Conservation (phyloP, 768 basidiomycete genomes). For the Russula dissimulans region DNA sequence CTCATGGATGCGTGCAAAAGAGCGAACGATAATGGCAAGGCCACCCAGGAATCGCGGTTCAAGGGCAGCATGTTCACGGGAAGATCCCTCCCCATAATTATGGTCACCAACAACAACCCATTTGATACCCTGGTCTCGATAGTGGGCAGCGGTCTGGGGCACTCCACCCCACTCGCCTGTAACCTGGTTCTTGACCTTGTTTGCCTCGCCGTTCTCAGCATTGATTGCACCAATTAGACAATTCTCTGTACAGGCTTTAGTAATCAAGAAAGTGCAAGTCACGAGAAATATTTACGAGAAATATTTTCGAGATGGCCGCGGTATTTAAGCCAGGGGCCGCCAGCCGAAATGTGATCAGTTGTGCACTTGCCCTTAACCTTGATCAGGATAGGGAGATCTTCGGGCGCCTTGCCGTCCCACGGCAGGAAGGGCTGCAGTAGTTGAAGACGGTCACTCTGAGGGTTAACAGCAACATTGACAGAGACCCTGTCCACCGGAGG, state of each 20-base stretch:
- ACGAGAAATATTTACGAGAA: conserved; percentile 51
- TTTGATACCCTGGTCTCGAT: conserved; percentile 83
- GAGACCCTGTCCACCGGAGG: conserved; percentile 78
- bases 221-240: conserved; percentile 98
- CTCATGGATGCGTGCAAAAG: conserved; percentile 97
- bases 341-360: conserved; percentile 93
- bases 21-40: conserved; percentile 90
- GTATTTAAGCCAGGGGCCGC: conserved; percentile 99
- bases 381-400: conserved; percentile 87
- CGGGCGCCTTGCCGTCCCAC: conserved; percentile 90
- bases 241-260: conserved; percentile 51
- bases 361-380: conserved; percentile 99
- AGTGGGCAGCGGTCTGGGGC: conserved; percentile 76
- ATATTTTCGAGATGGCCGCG: conserved; percentile 98
- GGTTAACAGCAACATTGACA: conserved; percentile 80
- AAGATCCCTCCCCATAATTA: conserved; percentile 98
- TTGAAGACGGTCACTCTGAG: conserved; percentile 84
- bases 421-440: conserved; percentile 80
- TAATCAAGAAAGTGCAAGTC: not conserved
- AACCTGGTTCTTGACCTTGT: conserved; percentile 86
- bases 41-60: conserved; percentile 95
- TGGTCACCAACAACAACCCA: conserved; percentile 97
- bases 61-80: conserved; percentile 94
- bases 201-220: conserved; percentile 89
- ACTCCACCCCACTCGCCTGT: conserved; percentile 83